Percentiles rank a stretch among this genome's conserved stretches.
Evolutionary conservation across 2,329 filamentous ascomycete genomes (phyloP).

Genomic region (Xylaria hypoxylon): DNA sequence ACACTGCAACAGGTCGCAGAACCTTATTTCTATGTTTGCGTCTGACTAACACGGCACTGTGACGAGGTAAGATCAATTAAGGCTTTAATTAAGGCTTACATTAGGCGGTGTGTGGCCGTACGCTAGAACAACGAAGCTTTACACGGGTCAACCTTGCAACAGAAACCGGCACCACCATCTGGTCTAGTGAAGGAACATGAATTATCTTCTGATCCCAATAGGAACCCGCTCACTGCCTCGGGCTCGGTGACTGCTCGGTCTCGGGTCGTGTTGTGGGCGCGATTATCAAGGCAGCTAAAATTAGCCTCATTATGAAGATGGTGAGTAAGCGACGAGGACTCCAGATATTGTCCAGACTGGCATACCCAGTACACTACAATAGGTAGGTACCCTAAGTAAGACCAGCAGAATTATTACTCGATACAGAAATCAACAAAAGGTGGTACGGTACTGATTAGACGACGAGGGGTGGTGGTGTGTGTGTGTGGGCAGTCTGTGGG

Average conservation of each 20-base stretch:
- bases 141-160: too few species aligned
- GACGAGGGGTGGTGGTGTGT: not conserved
- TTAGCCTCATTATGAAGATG: slow-evolving; percentile 17
- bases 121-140: not conserved
- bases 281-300: slow-evolving; percentile 22
- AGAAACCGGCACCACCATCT: not conserved
- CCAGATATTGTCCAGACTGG: too few species aligned
- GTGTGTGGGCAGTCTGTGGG: not conserved
- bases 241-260: too few species aligned
- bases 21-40: slow-evolving; percentile 4
- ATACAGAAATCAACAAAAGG: not conserved
- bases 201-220: slow-evolving; percentile 1
- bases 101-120: not conserved
- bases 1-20: slow-evolving; percentile 18
- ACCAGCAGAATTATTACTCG: not conserved
- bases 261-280: not conserved
- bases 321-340: slow-evolving; percentile 25
- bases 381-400: too few species aligned
- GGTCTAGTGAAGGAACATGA: not conserved
- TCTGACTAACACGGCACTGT: slow-evolving; percentile 23
- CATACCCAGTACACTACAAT: too few species aligned
- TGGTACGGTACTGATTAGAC: not conserved
- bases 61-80: slow-evolving; percentile 1
- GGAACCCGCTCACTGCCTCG: too few species aligned
- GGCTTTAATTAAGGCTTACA: slow-evolving; percentile 18